phyloP scores from a whole-genome alignment of 352 stramenopile species.

The Phytophthora lateralis region DNA sequence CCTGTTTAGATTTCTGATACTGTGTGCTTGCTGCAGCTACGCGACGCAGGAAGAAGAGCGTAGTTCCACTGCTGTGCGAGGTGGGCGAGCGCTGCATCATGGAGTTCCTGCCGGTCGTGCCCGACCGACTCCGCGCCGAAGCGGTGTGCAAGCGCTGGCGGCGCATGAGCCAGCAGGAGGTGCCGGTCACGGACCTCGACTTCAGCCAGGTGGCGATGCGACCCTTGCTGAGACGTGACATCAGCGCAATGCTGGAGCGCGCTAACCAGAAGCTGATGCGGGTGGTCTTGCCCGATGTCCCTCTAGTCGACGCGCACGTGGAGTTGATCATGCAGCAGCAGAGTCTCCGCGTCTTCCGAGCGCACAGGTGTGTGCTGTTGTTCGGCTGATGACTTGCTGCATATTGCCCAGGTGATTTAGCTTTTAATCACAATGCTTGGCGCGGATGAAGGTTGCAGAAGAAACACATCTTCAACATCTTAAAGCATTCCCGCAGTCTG shows the following conservation, averaged over 20 bases:
- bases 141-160: slow-evolving; percentile 65
- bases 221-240: slow-evolving; percentile 33
- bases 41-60: background rate
- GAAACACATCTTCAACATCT: slow-evolving; percentile 56
- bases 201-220: slow-evolving; percentile 42
- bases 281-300: slow-evolving; percentile 52
- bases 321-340: slow-evolving; percentile 41
- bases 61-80: slow-evolving; percentile 35
- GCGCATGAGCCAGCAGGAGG: slow-evolving; percentile 38
- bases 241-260: slow-evolving; percentile 46
- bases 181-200: slow-evolving; percentile 54
- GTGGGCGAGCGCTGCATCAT: slow-evolving; percentile 51
- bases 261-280: slow-evolving; percentile 36
- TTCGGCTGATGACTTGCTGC: background rate
- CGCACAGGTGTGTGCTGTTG: slow-evolving; percentile 43
- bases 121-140: slow-evolving; percentile 56
- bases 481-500: slow-evolving; percentile 40
- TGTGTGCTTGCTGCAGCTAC: slow-evolving; percentile 10
- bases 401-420: slow-evolving; percentile 5
- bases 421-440: slow-evolving; percentile 20
- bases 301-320: slow-evolving; percentile 49
- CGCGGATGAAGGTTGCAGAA: slow-evolving; percentile 44
- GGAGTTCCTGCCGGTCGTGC: slow-evolving; percentile 54
- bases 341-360: slow-evolving; percentile 49
- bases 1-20: slow-evolving; percentile 14